phyloP scores from a whole-genome alignment of 805 yeast species.

The Sporopachydermia lactativora region DNA sequence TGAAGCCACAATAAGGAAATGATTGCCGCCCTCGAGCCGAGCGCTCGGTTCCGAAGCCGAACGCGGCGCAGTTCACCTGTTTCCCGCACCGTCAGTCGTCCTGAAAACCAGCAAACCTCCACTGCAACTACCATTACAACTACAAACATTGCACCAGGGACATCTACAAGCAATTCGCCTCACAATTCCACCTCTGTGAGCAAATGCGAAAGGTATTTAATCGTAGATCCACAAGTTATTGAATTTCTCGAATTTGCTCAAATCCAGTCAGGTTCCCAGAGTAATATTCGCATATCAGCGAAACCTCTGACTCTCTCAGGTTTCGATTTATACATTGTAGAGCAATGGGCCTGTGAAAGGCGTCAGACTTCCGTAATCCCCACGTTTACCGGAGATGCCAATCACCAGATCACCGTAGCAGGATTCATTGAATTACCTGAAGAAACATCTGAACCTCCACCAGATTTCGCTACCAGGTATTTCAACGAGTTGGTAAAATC shows the following conservation, averaged over 20 bases:
- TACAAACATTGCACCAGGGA: no score
- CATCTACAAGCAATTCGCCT: no score
- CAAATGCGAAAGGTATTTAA: not conserved
- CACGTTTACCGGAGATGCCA: constrained; percentile 72
- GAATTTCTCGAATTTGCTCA: not conserved
- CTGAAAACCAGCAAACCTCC: no score
- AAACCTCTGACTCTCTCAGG: constrained; percentile 37
- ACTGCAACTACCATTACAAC: no score
- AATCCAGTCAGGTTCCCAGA: not conserved
- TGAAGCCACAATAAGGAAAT: no score
- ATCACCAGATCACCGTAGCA: constrained; percentile 42
- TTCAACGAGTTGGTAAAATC: constrained; percentile 51
- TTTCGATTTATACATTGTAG: constrained; percentile 82
- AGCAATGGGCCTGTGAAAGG: constrained; percentile 84
- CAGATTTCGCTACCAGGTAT: constrained; percentile 22
- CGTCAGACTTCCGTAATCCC: constrained; percentile 54
- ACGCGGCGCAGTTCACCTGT: no score
- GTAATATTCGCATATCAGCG: not conserved
- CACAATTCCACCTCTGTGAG: no score
- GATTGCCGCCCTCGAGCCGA: no score
- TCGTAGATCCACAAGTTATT: not conserved
- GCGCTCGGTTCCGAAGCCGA: no score
- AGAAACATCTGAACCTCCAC: constrained; percentile 17
- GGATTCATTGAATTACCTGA: constrained; percentile 40
- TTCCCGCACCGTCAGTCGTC: no score